A percentile compares a stretch with the other conserved stretches of the same genome.
These are phyloP conservation scores for Pleodorina starrii DNA, from an alignment of 139 green algal species.

Conservation along the genomic window DNA sequence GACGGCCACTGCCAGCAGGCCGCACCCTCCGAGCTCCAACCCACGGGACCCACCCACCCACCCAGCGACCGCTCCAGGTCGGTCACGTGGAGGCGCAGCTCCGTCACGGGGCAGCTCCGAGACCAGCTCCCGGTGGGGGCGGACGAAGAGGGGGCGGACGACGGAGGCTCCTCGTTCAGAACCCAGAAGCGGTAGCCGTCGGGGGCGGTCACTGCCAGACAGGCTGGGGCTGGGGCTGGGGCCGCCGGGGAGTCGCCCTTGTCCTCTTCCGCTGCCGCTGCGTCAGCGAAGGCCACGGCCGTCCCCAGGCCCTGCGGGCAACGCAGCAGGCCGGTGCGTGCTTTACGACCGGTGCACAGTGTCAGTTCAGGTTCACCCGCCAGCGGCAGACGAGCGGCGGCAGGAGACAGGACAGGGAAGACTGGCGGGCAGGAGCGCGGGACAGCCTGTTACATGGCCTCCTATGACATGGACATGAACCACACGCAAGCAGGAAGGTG, in stretches of 20 bases:
- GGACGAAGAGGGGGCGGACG: not conserved
- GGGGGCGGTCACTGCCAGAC: constrained; percentile 51
- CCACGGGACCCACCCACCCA: constrained; percentile 45
- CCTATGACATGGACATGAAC: too few species aligned
- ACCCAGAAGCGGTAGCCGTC: constrained; percentile 66
- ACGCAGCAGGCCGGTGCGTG: too few species aligned
- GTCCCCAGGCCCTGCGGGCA: constrained; percentile 7
- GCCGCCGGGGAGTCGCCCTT: not conserved
- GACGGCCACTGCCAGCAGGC: too few species aligned
- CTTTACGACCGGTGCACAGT: too few species aligned
- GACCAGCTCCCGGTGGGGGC: too few species aligned
- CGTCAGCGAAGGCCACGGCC: not conserved
- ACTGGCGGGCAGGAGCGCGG: too few species aligned
- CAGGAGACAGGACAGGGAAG: too few species aligned
- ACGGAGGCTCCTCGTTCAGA: constrained; percentile 47
- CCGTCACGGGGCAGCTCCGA: constrained; percentile 49
- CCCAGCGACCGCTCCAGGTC: constrained; percentile 52
- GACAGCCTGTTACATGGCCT: too few species aligned
- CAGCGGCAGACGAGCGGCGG: too few species aligned
- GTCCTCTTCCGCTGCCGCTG: not conserved
- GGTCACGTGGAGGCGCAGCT: constrained; percentile 59
- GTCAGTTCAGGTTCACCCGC: too few species aligned
- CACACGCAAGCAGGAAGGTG: too few species aligned
- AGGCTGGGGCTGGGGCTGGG: not conserved
- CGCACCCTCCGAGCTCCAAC: too few species aligned